Percentiles rank a stretch among this genome's conserved stretches.
phyloP scores from a whole-genome alignment of 2,329 filamentous ascomycete genomes.

The Tolypocladium pustulatum region DNA sequence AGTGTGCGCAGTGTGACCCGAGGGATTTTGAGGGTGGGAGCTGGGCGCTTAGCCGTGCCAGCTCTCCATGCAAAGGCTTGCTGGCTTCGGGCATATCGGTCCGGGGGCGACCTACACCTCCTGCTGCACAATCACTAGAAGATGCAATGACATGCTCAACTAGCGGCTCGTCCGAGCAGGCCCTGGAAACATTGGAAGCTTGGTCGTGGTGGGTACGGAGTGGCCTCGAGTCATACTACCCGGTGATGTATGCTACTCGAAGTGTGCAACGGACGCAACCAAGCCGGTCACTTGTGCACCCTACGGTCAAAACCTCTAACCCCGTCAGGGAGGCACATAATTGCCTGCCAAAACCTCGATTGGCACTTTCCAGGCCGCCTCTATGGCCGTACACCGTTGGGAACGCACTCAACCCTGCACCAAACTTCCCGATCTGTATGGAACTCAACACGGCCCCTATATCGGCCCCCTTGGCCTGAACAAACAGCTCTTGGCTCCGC shows the following conservation, averaged over 20 bases:
- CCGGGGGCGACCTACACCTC: too few relatives aligned
- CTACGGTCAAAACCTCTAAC: background rate
- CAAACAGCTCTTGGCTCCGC: background rate
- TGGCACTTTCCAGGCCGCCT: background rate
- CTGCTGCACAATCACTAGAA: background rate
- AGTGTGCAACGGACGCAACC: background rate
- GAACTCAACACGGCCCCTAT: background rate
- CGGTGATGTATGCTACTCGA: background rate
- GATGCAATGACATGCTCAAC: background rate
- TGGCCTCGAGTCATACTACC: background rate
- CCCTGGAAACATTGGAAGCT: background rate
- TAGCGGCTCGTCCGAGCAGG: background rate
- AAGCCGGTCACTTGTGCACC: background rate
- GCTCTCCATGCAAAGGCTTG: background rate
- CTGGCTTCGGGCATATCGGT: background rate
- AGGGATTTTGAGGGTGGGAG: background rate
- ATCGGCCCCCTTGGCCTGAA: background rate
- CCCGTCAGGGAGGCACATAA: background rate
- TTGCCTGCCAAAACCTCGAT: background rate
- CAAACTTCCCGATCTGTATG: background rate
- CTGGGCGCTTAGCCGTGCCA: background rate
- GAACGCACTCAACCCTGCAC: background rate
- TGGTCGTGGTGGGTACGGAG: background rate
- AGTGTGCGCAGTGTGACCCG: background rate
- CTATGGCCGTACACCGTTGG: background rate